Base-by-base conservation (phyloP, 345 rosid species). In the Litchi chinensis region DNA sequence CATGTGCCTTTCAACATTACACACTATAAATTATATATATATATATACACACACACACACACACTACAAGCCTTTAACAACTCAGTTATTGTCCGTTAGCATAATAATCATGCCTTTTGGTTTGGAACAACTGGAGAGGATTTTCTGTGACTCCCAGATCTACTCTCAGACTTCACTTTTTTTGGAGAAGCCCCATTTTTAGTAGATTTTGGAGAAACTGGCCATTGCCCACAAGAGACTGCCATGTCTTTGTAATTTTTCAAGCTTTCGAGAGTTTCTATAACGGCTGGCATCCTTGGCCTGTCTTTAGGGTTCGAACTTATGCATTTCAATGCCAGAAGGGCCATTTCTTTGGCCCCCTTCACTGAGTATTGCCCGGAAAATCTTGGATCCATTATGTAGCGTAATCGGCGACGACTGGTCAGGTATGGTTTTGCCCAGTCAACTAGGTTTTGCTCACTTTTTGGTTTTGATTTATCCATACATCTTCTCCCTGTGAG, bases 271-370 rank as follows among this genome's bases (percentile, higher is more conserved):
- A 95, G 92, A 3, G 88, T 71, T 44, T 92, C 93, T n/a, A 90
- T 82, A 21, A 93, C 56, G 56, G 87, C 85, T 9, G 90, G 85
- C 98, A 93, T 92, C 77, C 85, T 91, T 1, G 99, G 99, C 77
- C 99, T 86, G 79, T 95, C 97, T 82, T 88, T 95, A 19, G 99
- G 98, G 83, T 89, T 91, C 81, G 89, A 81, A 68, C 96, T 92
- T 32, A 88, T 82, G 86, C 99, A 95, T 15, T 89, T 95, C 11
- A 82, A 76, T 0, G 98, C 93, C 12, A 95, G 75, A 32, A 70
- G 72, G 56, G 93, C 98, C 79, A 89, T 84, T 37, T 88, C 92
- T 76, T 92, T 95, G 4, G 98, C 95, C n/a, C 96, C 99, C 78
- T 88, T 95, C 1, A 93, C 90, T 0, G 98, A 93, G 78, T 95